Evolutionary conservation across 75 land plant species (phyloP).

Genomic region (Sequoiadendron giganteum): DNA sequence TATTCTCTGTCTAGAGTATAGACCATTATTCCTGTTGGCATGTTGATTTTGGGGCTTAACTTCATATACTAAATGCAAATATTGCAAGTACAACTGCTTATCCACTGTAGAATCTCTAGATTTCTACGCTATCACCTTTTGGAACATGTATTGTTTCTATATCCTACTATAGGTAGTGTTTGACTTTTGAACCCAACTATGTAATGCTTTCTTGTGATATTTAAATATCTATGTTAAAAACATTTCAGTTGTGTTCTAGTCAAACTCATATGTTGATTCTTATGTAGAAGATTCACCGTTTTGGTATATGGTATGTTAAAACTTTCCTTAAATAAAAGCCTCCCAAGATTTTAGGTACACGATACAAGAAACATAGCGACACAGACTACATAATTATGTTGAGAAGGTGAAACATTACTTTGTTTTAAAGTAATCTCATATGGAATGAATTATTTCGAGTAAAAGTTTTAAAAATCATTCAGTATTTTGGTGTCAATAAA

Average conservation of each 20-base stretch:
- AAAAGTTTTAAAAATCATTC: neutral
- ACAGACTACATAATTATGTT: neutral
- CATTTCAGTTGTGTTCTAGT: neutral
- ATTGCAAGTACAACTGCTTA: neutral
- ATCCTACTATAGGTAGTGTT: too few species aligned
- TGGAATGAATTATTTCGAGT: neutral
- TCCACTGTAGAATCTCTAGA: neutral
- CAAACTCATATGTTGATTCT: neutral
- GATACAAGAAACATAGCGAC: neutral
- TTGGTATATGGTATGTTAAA: neutral
- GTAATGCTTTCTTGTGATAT: too few species aligned
- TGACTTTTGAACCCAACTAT: too few species aligned
- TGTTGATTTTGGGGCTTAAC: neutral
- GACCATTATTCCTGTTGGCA: neutral
- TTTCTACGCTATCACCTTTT: neutral
- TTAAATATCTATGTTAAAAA: too few species aligned
- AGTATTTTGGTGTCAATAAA: neutral
- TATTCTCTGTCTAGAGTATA: neutral
- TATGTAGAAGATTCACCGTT: neutral
- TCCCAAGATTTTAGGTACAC: neutral
- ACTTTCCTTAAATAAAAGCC: neutral
- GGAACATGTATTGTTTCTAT: neutral
- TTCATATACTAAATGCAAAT: neutral
- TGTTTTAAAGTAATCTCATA: neutral
- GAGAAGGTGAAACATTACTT: neutral